phyloP scores from a whole-genome alignment of 371 early-diverging fungal genomes.

The Mortierella sp. region DNA sequence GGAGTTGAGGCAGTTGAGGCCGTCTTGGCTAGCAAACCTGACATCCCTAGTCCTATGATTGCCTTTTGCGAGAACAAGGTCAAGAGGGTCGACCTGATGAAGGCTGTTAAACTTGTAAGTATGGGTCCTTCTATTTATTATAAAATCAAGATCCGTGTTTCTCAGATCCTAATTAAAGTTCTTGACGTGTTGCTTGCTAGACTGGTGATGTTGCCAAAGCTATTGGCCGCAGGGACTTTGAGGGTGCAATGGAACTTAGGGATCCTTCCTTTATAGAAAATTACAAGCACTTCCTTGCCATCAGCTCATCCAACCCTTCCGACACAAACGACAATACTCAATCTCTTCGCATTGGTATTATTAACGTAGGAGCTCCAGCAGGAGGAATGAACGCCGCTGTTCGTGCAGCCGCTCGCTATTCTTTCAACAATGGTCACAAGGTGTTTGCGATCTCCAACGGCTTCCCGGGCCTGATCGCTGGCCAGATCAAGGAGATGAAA shows the following conservation, averaged over 20 bases:
- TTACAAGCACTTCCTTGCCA: conserved; percentile 71
- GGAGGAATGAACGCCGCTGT: conserved; percentile 99
- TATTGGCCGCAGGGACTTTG: conserved; percentile 88
- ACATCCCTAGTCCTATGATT: conserved; percentile 92
- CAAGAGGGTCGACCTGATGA: conserved; percentile 88
- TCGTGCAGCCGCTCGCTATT: conserved; percentile 89
- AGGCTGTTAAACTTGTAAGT: conserved; percentile 86
- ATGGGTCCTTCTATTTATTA: not conserved
- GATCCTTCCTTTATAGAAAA: conserved; percentile 90
- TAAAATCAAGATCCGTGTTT: too few species aligned
- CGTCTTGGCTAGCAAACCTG: conserved; percentile 86
- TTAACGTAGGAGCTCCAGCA: conserved; percentile 97
- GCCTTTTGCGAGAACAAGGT: conserved; percentile 92
- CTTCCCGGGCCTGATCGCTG: conserved; percentile 93
- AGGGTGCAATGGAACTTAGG: conserved; percentile 90
- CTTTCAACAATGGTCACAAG: conserved; percentile 87
- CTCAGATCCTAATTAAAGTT: too few species aligned
- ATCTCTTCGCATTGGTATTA: conserved; percentile 89
- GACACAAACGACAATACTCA: conserved; percentile 31
- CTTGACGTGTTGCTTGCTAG: conserved; percentile 31
- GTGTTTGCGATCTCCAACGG: conserved; percentile 94
- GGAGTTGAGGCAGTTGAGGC: conserved; percentile 98
- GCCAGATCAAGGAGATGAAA: conserved; percentile 77
- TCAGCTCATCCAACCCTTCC: conserved; percentile 21
- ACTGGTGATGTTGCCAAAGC: conserved; percentile 92